phyloP scores from a whole-genome alignment of 352 stramenopile genomes.

The Discostella stelligera region DNA sequence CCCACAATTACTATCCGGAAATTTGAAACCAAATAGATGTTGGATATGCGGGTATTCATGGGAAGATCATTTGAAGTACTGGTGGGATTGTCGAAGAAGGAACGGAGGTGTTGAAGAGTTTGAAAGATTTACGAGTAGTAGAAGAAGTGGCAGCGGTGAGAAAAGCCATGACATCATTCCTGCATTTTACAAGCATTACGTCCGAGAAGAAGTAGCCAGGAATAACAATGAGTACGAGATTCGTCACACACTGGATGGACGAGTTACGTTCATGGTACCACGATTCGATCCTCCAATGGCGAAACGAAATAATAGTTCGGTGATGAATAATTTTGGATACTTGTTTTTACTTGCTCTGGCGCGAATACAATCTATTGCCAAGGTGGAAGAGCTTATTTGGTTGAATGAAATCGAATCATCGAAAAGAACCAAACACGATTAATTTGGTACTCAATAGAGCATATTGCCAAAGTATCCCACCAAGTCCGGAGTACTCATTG shows the following conservation, averaged over 20 bases:
- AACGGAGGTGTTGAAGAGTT: constrained; percentile 15
- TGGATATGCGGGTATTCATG: constrained; percentile 46
- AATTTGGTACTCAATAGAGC: constrained; percentile 16
- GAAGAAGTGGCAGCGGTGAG: not conserved
- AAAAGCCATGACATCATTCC: not conserved
- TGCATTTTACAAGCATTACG: constrained; percentile 34
- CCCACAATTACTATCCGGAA: constrained; percentile 17
- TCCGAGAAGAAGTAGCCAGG: constrained; percentile 7
- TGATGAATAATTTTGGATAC: constrained; percentile 30
- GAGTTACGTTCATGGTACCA: constrained; percentile 26
- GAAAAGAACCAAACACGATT: constrained; percentile 2
- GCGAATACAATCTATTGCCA: constrained; percentile 22
- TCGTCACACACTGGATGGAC: constrained; percentile 8
- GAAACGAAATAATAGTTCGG: constrained; percentile 15
- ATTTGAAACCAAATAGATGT: constrained; percentile 43
- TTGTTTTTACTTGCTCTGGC: constrained; percentile 41
- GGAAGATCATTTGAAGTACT: constrained; percentile 51
- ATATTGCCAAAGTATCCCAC: constrained; percentile 78
- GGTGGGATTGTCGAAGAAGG: constrained; percentile 35
- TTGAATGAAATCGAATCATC: constrained; percentile 26
- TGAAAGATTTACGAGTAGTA: constrained; percentile 24
- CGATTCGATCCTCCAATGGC: constrained; percentile 15
- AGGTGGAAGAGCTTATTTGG: constrained; percentile 41
- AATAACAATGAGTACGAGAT: constrained; percentile 20
- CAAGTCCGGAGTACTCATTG: constrained; percentile 57